Conservation (phyloP, 495 filamentous ascomycete species). For the Penicillium paradoxum region DNA sequence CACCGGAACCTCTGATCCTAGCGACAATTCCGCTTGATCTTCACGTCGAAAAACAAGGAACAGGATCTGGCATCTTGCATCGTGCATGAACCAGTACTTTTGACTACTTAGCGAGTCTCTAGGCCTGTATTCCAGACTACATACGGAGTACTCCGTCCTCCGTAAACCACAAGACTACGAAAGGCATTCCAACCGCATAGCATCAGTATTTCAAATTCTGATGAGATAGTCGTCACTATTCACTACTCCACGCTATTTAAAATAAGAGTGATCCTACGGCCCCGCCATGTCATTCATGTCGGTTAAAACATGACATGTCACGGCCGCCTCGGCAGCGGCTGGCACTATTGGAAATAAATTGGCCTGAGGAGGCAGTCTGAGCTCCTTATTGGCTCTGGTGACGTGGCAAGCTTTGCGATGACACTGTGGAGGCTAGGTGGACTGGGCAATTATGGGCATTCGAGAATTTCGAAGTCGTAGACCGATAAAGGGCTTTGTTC, state of each 20-base stretch:
- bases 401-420: not conserved
- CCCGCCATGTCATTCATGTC: conserved; percentile 10
- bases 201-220: not conserved
- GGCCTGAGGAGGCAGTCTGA: conserved; percentile 5
- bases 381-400: conserved; percentile 9
- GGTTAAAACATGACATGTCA: conserved; percentile 26
- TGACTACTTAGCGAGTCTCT: conserved; percentile 7
- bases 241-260: not conserved
- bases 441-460: not conserved
- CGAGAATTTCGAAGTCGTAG: not conserved
- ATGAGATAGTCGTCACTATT: not conserved
- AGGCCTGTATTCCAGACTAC: too few species aligned
- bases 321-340: conserved; percentile 11
- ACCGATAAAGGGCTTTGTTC: not conserved
- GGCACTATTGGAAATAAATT: conserved; percentile 21
- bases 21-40: not conserved
- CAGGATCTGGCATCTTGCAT: conserved; percentile 19
- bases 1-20: not conserved
- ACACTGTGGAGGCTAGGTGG: not conserved
- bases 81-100: conserved; percentile 23
- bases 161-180: not conserved
- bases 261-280: not conserved
- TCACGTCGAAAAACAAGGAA: not conserved
- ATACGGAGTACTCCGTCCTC: too few species aligned
- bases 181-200: not conserved